Evolutionary conservation across 179 eudicot genomes (phyloP).

Genomic region (Corrigiola litoralis): DNA sequence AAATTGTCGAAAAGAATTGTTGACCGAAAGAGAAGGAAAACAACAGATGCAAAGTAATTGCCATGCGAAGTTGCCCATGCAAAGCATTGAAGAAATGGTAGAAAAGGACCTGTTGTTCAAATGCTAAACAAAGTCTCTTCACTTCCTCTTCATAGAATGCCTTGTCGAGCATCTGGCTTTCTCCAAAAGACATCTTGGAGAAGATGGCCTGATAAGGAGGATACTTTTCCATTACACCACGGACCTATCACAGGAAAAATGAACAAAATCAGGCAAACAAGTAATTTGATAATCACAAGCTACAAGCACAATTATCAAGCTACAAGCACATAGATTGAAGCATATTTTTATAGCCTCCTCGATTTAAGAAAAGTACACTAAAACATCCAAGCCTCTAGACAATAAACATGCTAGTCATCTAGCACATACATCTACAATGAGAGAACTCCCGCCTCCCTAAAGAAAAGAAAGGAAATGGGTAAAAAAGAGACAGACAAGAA

Average conservation of each 20-base stretch:
- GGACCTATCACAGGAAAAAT: slow-evolving; percentile 48
- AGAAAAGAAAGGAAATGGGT: too few relatives aligned
- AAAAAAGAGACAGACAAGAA: background rate
- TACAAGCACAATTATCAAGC: background rate
- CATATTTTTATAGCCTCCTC: too few relatives aligned
- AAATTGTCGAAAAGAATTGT: too few relatives aligned
- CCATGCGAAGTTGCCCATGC: background rate
- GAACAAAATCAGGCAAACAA: background rate
- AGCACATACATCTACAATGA: too few relatives aligned
- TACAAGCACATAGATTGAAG: background rate
- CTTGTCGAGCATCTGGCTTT: slow-evolving; percentile 98
- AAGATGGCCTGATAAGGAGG: slow-evolving; percentile 90
- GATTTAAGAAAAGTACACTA: too few relatives aligned
- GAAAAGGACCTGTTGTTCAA: slow-evolving; percentile 84
- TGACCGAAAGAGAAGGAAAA: background rate
- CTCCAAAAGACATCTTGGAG: slow-evolving; percentile 83
- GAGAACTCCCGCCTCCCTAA: too few relatives aligned
- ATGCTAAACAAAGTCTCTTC: slow-evolving; percentile 86
- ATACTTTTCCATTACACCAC: slow-evolving; percentile 89
- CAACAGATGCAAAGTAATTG: background rate
- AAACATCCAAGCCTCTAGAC: too few relatives aligned
- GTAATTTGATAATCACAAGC: background rate
- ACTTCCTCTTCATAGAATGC: slow-evolving; percentile 99
- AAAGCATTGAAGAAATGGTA: background rate
- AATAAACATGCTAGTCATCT: too few relatives aligned